These are phyloP conservation scores for Letharia columbiana DNA, from an alignment of 495 filamentous ascomycete genomes.

Conservation along the genomic window DNA sequence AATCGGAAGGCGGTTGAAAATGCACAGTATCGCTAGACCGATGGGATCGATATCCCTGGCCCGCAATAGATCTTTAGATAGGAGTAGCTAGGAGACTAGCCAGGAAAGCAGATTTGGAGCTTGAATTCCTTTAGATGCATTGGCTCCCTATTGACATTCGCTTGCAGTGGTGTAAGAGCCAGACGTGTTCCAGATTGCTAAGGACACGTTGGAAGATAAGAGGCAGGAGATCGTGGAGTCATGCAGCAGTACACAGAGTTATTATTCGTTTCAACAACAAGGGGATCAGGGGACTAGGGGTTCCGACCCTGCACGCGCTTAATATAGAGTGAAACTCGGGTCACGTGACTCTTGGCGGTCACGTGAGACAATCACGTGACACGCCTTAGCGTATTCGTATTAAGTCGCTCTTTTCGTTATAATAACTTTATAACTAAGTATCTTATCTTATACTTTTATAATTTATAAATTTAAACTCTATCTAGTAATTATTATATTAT, in stretches of 20 bases:
- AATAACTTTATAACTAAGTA: too few relatives aligned
- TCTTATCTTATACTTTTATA: too few relatives aligned
- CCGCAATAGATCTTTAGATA: neutral
- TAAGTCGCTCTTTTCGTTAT: too few relatives aligned
- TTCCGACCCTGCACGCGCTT: neutral
- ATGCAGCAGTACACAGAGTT: neutral
- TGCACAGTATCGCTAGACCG: neutral
- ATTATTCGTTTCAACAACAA: neutral
- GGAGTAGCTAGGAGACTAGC: neutral
- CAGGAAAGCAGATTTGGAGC: neutral
- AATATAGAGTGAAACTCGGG: neutral
- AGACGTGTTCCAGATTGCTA: neutral
- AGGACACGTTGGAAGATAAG: neutral
- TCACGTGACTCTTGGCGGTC: too few relatives aligned
- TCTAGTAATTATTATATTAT: too few relatives aligned
- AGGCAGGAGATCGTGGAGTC: too few relatives aligned
- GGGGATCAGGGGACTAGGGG: neutral
- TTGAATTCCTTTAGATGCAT: neutral
- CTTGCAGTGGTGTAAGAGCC: neutral
- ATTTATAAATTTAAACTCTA: too few relatives aligned
- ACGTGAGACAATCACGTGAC: too few relatives aligned
- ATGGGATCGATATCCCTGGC: neutral
- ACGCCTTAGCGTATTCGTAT: too few relatives aligned
- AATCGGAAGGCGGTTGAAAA: neutral
- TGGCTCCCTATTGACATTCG: neutral